phyloP scores from a whole-genome alignment of 1,284 basidiomycete species.

The Singerocomus inundabilis region DNA sequence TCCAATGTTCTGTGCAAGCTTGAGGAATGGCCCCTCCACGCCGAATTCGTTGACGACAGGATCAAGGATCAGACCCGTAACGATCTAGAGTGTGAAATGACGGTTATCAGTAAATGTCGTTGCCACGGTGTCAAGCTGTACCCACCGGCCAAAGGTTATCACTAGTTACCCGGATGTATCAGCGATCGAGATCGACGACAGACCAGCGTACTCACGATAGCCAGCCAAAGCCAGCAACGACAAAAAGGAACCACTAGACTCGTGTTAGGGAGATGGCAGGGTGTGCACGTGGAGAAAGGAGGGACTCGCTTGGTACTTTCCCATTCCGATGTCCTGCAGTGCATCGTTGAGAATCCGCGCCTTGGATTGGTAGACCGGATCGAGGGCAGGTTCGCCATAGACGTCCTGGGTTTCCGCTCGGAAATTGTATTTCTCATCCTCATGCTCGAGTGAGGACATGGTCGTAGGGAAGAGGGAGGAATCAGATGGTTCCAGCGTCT shows the following conservation, averaged over 20 bases:
- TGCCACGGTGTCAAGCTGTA: no score
- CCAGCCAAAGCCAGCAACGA: slow-evolving; percentile 68
- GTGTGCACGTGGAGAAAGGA: not conserved
- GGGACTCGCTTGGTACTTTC: slow-evolving; percentile 56
- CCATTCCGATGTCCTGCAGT: slow-evolving; percentile 66
- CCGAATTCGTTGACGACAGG: slow-evolving; percentile 57
- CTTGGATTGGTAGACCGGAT: slow-evolving; percentile 57
- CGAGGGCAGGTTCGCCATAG: slow-evolving; percentile 12
- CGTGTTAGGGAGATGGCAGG: not conserved
- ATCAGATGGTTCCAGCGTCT: no score
- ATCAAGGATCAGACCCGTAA: slow-evolving; percentile 54
- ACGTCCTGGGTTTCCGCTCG: no score
- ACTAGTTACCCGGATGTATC: no score
- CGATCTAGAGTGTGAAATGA: slow-evolving; percentile 35
- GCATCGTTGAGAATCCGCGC: slow-evolving; percentile 53
- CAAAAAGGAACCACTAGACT: slow-evolving; percentile 54
- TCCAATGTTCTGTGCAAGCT: slow-evolving; percentile 59
- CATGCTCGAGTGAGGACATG: no score
- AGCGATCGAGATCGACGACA: no score
- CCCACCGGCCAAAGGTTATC: no score
- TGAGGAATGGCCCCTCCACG: slow-evolving; percentile 53
- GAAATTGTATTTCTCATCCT: no score
- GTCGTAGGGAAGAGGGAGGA: no score
- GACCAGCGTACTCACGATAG: slow-evolving; percentile 49
- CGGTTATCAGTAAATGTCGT: no score